Base-by-base conservation (phyloP, 768 basidiomycete species). In the Erythrobasidium yunnanense region DNA sequence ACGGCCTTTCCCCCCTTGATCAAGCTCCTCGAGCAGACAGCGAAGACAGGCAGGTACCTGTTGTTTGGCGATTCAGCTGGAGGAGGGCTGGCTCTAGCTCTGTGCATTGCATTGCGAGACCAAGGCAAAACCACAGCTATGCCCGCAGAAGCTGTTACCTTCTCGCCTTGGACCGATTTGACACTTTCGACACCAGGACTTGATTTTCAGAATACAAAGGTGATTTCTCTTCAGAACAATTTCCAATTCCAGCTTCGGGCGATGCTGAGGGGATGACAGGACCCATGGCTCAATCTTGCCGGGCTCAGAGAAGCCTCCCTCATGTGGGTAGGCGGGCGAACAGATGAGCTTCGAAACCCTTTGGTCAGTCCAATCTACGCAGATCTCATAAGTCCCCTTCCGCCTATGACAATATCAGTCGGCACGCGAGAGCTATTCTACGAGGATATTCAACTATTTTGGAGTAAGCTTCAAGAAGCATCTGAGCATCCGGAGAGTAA, bases 31-130 rank as follows among this genome's bases (percentile, higher is more conserved):
- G 54, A 55, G 30, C 54, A 32, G 2, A 32, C 34, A 13, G 8
- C 54, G 13, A 13, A 32, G 7, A 55, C 34, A n/a, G 33, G 54
- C 27, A 55, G 42, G 25, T 55, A 55, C 33, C 30, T 55, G 13
- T 22, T 55, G 2, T 34, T 55, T 32, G 54, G 54, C 23, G 54
- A 55, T 55, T 55, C 54, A 32, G 54, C 54, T 33, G 54, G 54
- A 30, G 54, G 54, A 2, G 54, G 54, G 20, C 33, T 55, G 18
- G 23, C 23, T 11, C 34, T 55, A n/a, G 54, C 33, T 15, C 30
- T 55, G 27, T 32, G 18, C 11, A 15, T 55, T 2, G 54, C 54
- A 15, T 22, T 55, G 7, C 8, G 30, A 25, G 54, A 55, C 30
- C 54, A 55, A 22, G 27, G 22, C 2, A 55, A 55, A 20, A 15